Base-by-base conservation (phyloP, 305 asterid species). In the Lippia alba region DNA sequence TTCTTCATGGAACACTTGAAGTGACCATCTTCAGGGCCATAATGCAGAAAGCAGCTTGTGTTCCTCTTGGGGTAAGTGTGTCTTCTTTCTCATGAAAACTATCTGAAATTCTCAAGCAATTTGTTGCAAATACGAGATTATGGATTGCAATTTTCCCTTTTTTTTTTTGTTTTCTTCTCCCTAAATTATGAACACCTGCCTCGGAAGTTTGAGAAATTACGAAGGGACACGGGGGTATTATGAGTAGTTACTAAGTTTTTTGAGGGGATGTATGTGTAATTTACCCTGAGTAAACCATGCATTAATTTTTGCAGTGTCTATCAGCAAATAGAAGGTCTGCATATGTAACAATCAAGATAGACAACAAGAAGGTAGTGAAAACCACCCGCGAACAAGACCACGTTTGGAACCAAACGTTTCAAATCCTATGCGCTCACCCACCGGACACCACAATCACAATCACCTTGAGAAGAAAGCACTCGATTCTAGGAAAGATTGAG, bases 1-100 rank as follows among this genome's bases (percentile, higher is more conserved):
- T 84, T 67, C 78, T 93, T 55, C 98, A 93, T 79, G 98, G 98
- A 61, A 93, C 97, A 40, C 96, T 93, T 55, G 98, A 91, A 78
- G 94, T 86, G 4, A 87, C 98, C 6, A 86, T 93, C 54, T 91
- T 91, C 71, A 91, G 86, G 4, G 96, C 98, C 39, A 77, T 93
- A 0, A 79, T 67, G 73, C 58, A 66, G 59, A 81, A 74, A 24
- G 64, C 88, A 24, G 64, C 88, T 5, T 66, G 91, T 14, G 66
- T 77, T 39, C 88, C 89, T 12, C 80, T 89, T 41, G 72, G 72
- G 80, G 97, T 84, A 75, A 57, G 74, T 63, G n/a, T 56, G 15
- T 4, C n/a, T 12, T 12, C 18, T 48, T 51, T 56, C 70, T 48
- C 0, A 40, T 45, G 6, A 39, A 8, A 19, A 12, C 41, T 54